Evolutionary conservation across 352 stramenopile genomes (phyloP), one percentile per base, ranked within the genome.

Genomic region (Phytophthora europaea): DNA sequence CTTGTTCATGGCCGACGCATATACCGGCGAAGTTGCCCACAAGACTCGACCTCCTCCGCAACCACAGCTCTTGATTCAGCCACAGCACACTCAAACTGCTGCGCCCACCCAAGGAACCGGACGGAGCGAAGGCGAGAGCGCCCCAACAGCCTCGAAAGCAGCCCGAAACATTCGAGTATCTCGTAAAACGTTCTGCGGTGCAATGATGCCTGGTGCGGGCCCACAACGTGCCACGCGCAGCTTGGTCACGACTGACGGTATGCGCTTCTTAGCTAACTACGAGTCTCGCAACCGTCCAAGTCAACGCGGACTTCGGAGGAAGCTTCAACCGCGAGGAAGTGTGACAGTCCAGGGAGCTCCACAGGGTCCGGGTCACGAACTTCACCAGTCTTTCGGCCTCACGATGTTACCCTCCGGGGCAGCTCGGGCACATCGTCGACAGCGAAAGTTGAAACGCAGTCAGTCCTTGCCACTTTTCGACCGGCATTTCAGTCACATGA

Each of bases 391-490:
- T 13, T 75, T 78, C 8, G 58, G 58, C 0, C 9, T 60, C 2
- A n/a, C 38, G 16, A 26, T 48, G 16, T 3, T 67, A 0, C 53
- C 53, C 0, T 72, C 65, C 3, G 60, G 71, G 18, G 65, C 71
- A 31, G 71, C 71, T 18, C 65, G 66, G 0, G 54, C 65, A 0
- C 71, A 78, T 58, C 71, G 60, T 3, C 54, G 67, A n/a, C 55
- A 80, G 55, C 75, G 84, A 2, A 76, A 88, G 13, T 59, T 93
- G 1, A 90, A 90, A 50, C 83, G 85, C 9, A 90, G 80, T 15
- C 83, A 90, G 53, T 93, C 85, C 2, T 62, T 93, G 34, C 85
- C 85, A 1, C 72, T 89, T 18, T 93, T 93, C 45, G 82, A 93
- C 33, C 70, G 67, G 0, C 80, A 93, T n/a, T 93, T 90, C 23